phyloP scores from a whole-genome alignment of 2,329 filamentous ascomycete species.

The Aspergillus sp. region DNA sequence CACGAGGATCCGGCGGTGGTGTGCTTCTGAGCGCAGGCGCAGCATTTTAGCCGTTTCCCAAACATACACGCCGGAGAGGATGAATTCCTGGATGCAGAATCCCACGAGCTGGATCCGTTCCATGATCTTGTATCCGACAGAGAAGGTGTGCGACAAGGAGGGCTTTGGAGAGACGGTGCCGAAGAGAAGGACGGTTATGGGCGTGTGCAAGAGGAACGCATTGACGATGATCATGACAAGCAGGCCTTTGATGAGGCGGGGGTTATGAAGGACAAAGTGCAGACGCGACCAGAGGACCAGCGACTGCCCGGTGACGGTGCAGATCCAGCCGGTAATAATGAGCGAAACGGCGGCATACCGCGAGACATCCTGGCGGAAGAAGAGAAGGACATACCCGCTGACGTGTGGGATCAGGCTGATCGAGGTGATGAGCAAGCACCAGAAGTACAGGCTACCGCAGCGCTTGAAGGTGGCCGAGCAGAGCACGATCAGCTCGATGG shows the following conservation, averaged over 20 bases:
- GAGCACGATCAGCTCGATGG: constrained; percentile 44
- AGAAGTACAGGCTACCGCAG: constrained; percentile 46
- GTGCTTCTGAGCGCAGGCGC: constrained; percentile 19
- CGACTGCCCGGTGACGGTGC: constrained; percentile 46
- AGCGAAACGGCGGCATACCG: constrained; percentile 34
- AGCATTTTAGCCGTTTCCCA: constrained; percentile 50
- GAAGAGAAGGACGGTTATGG: constrained; percentile 39
- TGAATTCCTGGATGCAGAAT: constrained; percentile 53
- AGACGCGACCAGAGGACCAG: constrained; percentile 47
- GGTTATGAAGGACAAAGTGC: constrained; percentile 40
- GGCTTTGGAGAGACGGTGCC: constrained; percentile 27
- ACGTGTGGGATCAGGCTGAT: constrained; percentile 40
- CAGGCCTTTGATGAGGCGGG: constrained; percentile 31
- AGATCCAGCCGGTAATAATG: constrained; percentile 40
- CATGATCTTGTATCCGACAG: constrained; percentile 38
- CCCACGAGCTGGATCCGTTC: constrained; percentile 53
- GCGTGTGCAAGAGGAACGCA: constrained; percentile 39
- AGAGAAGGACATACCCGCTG: constrained; percentile 43
- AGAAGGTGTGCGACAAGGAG: background rate
- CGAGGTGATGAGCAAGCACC: constrained; percentile 39
- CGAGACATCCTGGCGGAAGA: constrained; percentile 30
- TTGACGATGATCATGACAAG: constrained; percentile 43
- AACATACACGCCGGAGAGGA: constrained; percentile 52
- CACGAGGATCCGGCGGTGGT: constrained; percentile 20
- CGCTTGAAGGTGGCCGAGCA: constrained; percentile 44